Percentiles rank a stretch among this genome's conserved stretches.
phyloP scores from a whole-genome alignment of 2,329 filamentous ascomycete genomes.

The Aspergillus persii region DNA sequence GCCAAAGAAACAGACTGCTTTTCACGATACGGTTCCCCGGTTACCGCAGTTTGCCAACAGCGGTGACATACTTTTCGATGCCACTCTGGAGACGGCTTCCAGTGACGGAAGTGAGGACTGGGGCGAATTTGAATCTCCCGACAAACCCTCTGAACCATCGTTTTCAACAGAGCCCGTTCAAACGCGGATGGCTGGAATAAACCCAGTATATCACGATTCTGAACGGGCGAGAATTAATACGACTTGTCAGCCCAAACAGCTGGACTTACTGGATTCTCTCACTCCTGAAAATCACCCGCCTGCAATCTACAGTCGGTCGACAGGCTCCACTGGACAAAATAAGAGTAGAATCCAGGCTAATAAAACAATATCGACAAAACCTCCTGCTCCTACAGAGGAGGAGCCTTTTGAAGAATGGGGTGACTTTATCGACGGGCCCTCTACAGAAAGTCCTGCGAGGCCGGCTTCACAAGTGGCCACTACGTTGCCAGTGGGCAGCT shows the following conservation, averaged over 20 bases:
- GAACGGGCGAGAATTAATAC: background rate
- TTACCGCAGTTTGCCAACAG: slow-evolving; percentile 26
- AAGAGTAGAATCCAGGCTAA: slow-evolving; percentile 14
- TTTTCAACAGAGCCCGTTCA: slow-evolving; percentile 1
- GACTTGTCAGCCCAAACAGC: slow-evolving; percentile 3
- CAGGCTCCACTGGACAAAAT: slow-evolving; percentile 1
- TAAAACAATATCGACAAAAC: slow-evolving; percentile 5
- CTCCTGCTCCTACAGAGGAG: slow-evolving; percentile 15
- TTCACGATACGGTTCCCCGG: slow-evolving; percentile 11
- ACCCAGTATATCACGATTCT: background rate
- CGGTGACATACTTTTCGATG: slow-evolving; percentile 65
- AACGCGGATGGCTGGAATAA: background rate
- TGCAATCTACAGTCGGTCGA: slow-evolving; percentile 4
- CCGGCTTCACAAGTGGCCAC: background rate
- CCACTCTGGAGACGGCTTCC: slow-evolving; percentile 32
- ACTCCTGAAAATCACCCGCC: slow-evolving; percentile 25
- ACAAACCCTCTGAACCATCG: slow-evolving; percentile 15
- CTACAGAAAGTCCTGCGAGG: slow-evolving; percentile 2
- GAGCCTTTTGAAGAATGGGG: slow-evolving; percentile 45
- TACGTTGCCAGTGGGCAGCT: slow-evolving; percentile 2
- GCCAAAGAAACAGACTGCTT: slow-evolving; percentile 10
- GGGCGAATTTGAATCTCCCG: slow-evolving; percentile 46
- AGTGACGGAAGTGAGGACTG: slow-evolving; percentile 41
- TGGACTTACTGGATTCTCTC: slow-evolving; percentile 29
- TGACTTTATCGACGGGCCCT: slow-evolving; percentile 49